phyloP scores from a whole-genome alignment of 2,329 filamentous ascomycete genomes.

The Phyllachora maydis region DNA sequence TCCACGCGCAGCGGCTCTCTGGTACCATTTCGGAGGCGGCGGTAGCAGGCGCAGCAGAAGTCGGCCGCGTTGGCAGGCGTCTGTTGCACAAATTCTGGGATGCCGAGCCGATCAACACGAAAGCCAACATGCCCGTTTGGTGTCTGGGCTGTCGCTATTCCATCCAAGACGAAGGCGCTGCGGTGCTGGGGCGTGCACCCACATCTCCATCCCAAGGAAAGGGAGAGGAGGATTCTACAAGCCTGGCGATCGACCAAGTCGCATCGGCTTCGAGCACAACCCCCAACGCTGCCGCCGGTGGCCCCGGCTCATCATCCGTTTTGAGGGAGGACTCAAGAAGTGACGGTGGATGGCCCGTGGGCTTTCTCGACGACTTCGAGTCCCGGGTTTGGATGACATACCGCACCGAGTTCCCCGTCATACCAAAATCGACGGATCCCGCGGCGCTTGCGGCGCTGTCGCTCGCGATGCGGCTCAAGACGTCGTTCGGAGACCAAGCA shows the following conservation, averaged over 20 bases:
- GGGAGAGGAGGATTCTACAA: no score
- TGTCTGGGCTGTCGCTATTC: slow-evolving; percentile 43
- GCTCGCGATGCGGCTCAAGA: slow-evolving; percentile 67
- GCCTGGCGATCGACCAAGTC: no score
- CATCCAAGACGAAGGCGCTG: no score
- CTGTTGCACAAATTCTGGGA: slow-evolving; percentile 89
- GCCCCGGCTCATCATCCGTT: slow-evolving; percentile 27
- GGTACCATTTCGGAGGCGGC: no score
- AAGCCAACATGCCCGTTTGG: slow-evolving; percentile 55
- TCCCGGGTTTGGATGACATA: slow-evolving; percentile 95
- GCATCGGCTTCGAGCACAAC: no score
- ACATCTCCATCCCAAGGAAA: no score
- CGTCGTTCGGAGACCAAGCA: slow-evolving; percentile 52
- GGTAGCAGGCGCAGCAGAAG: slow-evolving; percentile 18
- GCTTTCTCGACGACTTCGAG: slow-evolving; percentile 84
- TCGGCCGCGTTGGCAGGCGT: slow-evolving; percentile 55
- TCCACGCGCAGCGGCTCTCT: no score
- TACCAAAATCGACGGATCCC: slow-evolving; percentile 58
- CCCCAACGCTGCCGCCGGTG: slow-evolving; percentile 26
- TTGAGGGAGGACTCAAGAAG: slow-evolving; percentile 22
- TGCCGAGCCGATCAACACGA: slow-evolving; percentile 66
- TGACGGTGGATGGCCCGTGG: slow-evolving; percentile 53
- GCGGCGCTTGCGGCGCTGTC: slow-evolving; percentile 54
- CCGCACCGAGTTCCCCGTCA: slow-evolving; percentile 65
- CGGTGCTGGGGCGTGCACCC: no score